Percentiles rank a stretch among this genome's conserved stretches.
Evolutionary conservation across 805 yeast genomes (phyloP).

Genomic region (Candida insectorum): DNA sequence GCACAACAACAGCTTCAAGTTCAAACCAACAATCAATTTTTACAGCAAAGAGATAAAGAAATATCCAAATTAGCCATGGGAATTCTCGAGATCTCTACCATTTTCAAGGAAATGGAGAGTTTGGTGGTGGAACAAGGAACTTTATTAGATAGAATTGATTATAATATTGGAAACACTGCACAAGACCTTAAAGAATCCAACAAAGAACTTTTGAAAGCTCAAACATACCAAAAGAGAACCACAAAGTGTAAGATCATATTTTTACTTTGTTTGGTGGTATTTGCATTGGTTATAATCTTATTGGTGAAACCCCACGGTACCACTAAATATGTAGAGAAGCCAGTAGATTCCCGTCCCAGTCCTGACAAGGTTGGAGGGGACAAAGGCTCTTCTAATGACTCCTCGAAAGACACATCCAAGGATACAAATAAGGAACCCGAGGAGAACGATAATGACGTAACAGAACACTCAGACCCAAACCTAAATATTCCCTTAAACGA

Average conservation of each 20-base stretch:
- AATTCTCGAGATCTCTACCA: constrained; percentile 86
- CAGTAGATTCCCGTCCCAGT: constrained; percentile 3
- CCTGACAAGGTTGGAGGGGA: background rate
- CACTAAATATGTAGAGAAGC: constrained; percentile 21
- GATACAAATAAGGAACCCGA: constrained; percentile 10
- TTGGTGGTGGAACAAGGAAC: constrained; percentile 96
- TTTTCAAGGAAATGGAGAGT: constrained; percentile 88
- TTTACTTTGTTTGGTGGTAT: constrained; percentile 64
- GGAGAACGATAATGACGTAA: constrained; percentile 1
- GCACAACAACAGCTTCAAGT: constrained; percentile 16
- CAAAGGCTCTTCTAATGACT: background rate
- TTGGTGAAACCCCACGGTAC: constrained; percentile 56
- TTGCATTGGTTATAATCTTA: constrained; percentile 67
- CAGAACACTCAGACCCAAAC: constrained; percentile 3
- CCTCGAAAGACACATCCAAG: no score
- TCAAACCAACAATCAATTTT: constrained; percentile 21
- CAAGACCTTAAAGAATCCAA: constrained; percentile 74
- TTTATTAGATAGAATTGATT: constrained; percentile 87
- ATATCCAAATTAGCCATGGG: constrained; percentile 91
- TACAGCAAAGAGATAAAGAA: constrained; percentile 81
- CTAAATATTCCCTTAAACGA: background rate
- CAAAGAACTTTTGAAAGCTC: constrained; percentile 72
- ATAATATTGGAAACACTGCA: constrained; percentile 79
- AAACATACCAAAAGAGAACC: constrained; percentile 78
- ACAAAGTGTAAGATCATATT: constrained; percentile 88